Base-by-base conservation (phyloP, 2,329 filamentous ascomycete species). In the Stylonectria norvegica region DNA sequence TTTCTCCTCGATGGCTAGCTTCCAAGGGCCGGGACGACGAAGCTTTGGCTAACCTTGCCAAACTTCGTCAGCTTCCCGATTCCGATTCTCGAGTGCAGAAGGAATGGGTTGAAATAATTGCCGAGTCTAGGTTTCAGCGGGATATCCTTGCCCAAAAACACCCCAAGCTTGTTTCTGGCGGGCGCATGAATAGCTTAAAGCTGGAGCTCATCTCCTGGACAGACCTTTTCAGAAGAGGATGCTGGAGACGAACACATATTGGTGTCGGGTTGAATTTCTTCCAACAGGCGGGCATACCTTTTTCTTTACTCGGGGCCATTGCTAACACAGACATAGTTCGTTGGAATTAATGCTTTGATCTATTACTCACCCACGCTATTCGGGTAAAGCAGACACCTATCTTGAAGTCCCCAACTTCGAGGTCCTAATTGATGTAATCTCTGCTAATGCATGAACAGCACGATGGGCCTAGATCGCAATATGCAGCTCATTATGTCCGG, bases 321-420 rank as follows among this genome's bases (percentile, higher is more conserved):
- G 8, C 31, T 42, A 17, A 45, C 27, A 14, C 12, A 23, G n/a
- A 14, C 29, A 4, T 12, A 59, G 38, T 55, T 58, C 19, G 45
- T 48, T 14, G 57, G 57, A 3, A 60, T 66, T 12, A 70, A 70
- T 39, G 67, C 67, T 1, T 66, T 76, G 25, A 71, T 78, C 52
- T 79, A 79, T 61, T 80, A 79, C 48, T 72, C 73, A 0, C 78
- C 78, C 0, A 69, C 72, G 22, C 78, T 82, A 40, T 82, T 81
- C 62, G 64, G 65, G 41, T 48, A 46, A n/a, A n/a, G n/a, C n/a
- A n/a, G n/a, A n/a, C n/a, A n/a, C n/a, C n/a, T n/a, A n/a, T n/a
- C n/a, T n/a, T n/a, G n/a, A n/a, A 20, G 38, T 10, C 18, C 3
- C 12, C 10, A 5, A 12, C 17, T 11, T 14, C 8, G 10, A 1